phyloP scores from a whole-genome alignment of 306 rosid genomes.

The Cucumis melo region DNA sequence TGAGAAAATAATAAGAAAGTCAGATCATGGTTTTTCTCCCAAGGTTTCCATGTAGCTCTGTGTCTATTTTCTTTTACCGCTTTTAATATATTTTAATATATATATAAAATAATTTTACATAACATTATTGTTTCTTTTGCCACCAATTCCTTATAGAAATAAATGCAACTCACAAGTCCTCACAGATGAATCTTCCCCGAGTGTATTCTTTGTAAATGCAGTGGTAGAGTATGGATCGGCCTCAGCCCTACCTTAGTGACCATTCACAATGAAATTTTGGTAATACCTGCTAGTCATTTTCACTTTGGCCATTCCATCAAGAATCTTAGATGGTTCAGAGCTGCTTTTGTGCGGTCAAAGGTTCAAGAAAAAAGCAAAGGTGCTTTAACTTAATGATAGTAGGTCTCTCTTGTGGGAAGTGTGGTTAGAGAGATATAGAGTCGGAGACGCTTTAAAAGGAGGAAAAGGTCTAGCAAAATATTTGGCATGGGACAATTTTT shows the following conservation, averaged over 20 bases:
- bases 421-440: neutral
- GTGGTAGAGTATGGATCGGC: neutral
- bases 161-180: neutral
- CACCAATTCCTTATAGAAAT: no score
- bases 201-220: neutral
- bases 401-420: neutral
- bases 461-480: neutral
- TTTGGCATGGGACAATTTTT: neutral
- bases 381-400: neutral
- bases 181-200: neutral
- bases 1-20: no score
- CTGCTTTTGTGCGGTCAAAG: neutral
- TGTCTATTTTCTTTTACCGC: no score
- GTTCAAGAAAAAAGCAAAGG: neutral
- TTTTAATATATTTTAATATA: no score
- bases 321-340: neutral
- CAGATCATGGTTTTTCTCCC: no score
- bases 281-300: neutral
- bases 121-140: no score
- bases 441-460: neutral
- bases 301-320: neutral
- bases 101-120: no score
- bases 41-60: no score
- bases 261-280: neutral
- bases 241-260: neutral